These are phyloP conservation scores for Pelagophyceae sp. DNA, from an alignment of 352 stramenopile species.

Conservation along the genomic window DNA sequence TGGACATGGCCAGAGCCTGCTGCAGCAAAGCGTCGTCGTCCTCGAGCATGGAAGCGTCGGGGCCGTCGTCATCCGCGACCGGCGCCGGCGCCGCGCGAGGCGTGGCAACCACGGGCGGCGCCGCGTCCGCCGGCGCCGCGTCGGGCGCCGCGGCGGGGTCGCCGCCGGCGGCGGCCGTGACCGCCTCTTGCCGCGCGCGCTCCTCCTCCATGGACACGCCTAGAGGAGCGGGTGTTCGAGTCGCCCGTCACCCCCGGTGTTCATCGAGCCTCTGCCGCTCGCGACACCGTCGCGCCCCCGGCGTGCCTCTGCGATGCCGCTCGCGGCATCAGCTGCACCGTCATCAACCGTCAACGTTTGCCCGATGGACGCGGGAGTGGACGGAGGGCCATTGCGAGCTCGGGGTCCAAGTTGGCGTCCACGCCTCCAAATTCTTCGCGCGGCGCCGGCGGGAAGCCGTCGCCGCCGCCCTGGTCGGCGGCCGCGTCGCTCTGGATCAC, in stretches of 20 bases:
- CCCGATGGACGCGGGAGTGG: no score
- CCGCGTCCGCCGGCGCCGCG: conserved; percentile 30
- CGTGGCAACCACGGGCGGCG: conserved; percentile 13
- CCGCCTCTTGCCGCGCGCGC: conserved; percentile 80
- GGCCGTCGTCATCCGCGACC: conserved; percentile 9
- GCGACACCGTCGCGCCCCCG: no score
- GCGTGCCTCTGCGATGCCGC: no score
- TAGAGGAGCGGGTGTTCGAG: no score
- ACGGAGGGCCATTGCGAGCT: conserved; percentile 93
- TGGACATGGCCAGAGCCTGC: conserved; percentile 65
- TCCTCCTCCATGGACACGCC: conserved; percentile 98
- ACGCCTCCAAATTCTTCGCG: conserved; percentile 82
- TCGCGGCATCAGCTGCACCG: no score
- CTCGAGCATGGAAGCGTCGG: conserved; percentile 18
- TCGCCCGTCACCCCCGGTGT: no score
- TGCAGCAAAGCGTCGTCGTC: conserved; percentile 66
- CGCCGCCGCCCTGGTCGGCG: conserved; percentile 30
- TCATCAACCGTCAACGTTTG: no score
- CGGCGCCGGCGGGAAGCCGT: conserved; percentile 45
- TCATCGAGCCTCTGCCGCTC: no score
- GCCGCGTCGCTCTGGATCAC: conserved; percentile 73
- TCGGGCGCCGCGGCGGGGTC: conserved; percentile 26
- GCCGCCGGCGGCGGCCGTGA: conserved; percentile 62
- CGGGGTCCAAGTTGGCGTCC: conserved; percentile 95
- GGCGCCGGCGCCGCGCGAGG: conserved; percentile 8